phyloP scores from a whole-genome alignment of 306 rosid genomes.

The Prunus fruticosa region DNA sequence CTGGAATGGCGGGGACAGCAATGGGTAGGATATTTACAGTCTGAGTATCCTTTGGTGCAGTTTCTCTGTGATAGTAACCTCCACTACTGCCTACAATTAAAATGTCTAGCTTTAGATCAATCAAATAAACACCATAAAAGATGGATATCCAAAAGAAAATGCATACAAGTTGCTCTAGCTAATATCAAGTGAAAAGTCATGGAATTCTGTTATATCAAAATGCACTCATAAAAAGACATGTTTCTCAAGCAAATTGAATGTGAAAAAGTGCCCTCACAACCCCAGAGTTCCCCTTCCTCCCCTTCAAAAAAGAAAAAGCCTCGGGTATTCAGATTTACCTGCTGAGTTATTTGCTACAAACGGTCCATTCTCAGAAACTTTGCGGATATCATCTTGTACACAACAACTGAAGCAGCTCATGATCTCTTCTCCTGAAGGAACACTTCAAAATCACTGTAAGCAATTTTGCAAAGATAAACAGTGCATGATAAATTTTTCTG shows the following conservation, averaged over 20 bases:
- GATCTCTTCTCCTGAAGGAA: conserved; percentile 32
- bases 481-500: not conserved
- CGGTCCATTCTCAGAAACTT: conserved; percentile 38
- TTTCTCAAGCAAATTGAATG: not conserved
- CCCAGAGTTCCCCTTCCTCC: not conserved
- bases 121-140: conserved; percentile 11
- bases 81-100: conserved; percentile 38
- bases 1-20: conserved; percentile 57
- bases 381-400: conserved; percentile 44
- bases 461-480: not conserved
- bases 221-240: not conserved
- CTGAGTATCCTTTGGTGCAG: conserved; percentile 29
- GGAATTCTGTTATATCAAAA: not conserved
- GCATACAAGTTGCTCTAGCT: not conserved
- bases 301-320: not conserved
- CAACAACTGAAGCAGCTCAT: conserved; percentile 86
- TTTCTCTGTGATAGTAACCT: conserved; percentile 39
- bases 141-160: not conserved
- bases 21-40: conserved; percentile 53
- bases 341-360: conserved; percentile 31
- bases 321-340: conserved; percentile 29
- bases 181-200: not conserved
- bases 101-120: conserved; percentile 3
- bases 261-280: too few species aligned
- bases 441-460: conserved; percentile 1